Evolutionary conservation across 257 asterid species (phyloP), one percentile per base, ranked within the genome.

Genomic region (Solanum arcanum): DNA sequence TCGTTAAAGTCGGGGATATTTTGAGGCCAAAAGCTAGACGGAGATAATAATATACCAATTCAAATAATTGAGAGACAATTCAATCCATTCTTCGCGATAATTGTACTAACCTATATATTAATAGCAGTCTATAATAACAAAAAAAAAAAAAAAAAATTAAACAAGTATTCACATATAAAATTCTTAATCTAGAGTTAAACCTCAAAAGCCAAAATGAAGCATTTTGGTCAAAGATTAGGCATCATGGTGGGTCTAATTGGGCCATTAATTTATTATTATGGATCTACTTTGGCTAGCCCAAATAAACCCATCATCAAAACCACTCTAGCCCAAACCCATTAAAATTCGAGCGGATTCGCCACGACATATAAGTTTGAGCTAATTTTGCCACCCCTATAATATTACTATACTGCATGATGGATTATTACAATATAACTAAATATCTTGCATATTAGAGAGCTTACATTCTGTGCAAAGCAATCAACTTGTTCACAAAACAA

Each of bases 41-140:
- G 5, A 16, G 16, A 12, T 46, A 46, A 0, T 12, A 4, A 0
- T 46, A 1, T 47, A 47, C 7, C 56, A 46, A 12, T 46, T 46
- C 16, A 46, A 46, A 12, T 12, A 46, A 12, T 46, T 12, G 0
- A 12, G 52, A 0, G 16, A 46, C 6, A 47, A 13, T 46, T 4
- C 18, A 4, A 1, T 0, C 56, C 56, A 13, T 46, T 12, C 52
- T 46, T 6, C 18, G 1, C 0, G 18, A 46, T 13, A 46, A 46
- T 47, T 47, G 0, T 47, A 14, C 5, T 9, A 59, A 59, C 66
- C 2, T 7, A 56, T 21, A 37, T 31, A 59, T 59, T 4, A 20
- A 59, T 59, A 59, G 2, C 27, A 20, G 5, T 59, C 27, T 59
- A 21, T 59, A 10, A 59, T 59, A 9, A 21, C 27, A 21, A 10